Evolutionary conservation across 768 basidiomycete species (phyloP), one percentile per base, ranked within the genome.

Genomic region (Lentinus tigrinus): DNA sequence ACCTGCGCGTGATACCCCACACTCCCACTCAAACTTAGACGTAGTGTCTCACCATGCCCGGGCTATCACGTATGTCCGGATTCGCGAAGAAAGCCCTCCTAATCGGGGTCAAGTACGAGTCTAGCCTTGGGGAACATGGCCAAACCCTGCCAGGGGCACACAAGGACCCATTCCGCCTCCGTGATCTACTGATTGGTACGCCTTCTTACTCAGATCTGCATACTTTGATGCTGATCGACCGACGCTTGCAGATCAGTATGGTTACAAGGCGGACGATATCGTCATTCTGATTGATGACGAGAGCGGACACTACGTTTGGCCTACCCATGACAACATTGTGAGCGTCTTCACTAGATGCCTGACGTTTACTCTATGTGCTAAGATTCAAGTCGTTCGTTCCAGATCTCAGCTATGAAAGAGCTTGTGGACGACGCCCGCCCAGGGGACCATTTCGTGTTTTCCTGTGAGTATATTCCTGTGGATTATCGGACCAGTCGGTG

Each of bases 391-490:
- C 3, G 21, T 21, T 8, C 27, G 46, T 11, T 31, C 9, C 56
- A 84, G 82, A 63, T 74, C 21, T 63, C 61, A 14, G 77, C 78
- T 27, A 78, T 84, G 47, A 57, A 70, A 2, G 70, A 72, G 2
- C 70, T 85, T 6, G 79, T 83, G 0, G 60, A 68, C 23, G 79
- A 68, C 27, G 78, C 77, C 9, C 67, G 72, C n/a, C 56, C 75
- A 3, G 79, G 79, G 0, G 84, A 85, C 59, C 77, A 67, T 1
- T 80, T 83, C 60, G 81, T 85, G 60, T 83, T 85, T 54, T 81
- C 83, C 47, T 85, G 83, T 85, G 50, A 58, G 78, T 19, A 13
- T n/a, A 24, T 3, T 14, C 5, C 21, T 19, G 10, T 1, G 23
- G 36, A 2, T 23, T 39, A 4, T 19, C 1, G n/a, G n/a, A n/a